phyloP scores from a whole-genome alignment of 345 rosid species.

The Theobroma cacao region DNA sequence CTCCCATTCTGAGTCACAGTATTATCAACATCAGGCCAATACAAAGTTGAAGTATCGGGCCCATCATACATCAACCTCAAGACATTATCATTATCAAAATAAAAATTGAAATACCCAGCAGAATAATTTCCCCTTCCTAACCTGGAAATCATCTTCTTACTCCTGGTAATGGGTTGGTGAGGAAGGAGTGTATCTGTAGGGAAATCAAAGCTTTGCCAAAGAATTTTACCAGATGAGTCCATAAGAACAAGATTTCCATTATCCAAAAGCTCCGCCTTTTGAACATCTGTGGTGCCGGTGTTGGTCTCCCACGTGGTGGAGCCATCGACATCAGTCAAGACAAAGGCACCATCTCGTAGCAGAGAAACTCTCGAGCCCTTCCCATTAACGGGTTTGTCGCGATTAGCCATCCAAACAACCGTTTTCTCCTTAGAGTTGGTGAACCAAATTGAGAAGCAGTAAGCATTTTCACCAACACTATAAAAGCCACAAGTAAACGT shows the following conservation, averaged over 20 bases:
- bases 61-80: conserved; percentile 41
- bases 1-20: conserved; percentile 8
- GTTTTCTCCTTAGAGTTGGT: conserved; percentile 23
- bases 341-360: conserved; percentile 27
- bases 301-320: conserved; percentile 31
- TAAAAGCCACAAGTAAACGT: conserved; percentile 49
- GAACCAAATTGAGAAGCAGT: conserved; percentile 47
- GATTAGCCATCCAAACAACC: conserved; percentile 50
- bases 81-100: conserved; percentile 40
- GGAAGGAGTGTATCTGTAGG: conserved; percentile 46
- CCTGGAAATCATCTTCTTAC: conserved; percentile 25
- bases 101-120: conserved; percentile 27
- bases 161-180: conserved; percentile 31
- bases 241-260: conserved; percentile 40
- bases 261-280: conserved; percentile 36
- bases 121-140: conserved; percentile 21
- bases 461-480: conserved; percentile 35
- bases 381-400: conserved; percentile 40
- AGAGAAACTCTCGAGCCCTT: conserved; percentile 37
- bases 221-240: conserved; percentile 10
- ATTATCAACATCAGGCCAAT: conserved; percentile 35
- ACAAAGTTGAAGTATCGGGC: conserved; percentile 38
- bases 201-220: conserved; percentile 49
- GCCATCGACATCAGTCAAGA: conserved; percentile 35
- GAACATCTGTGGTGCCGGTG: conserved; percentile 19